Base-by-base conservation (phyloP, 805 yeast species). In the Zygosaccharomyces siamensis region DNA sequence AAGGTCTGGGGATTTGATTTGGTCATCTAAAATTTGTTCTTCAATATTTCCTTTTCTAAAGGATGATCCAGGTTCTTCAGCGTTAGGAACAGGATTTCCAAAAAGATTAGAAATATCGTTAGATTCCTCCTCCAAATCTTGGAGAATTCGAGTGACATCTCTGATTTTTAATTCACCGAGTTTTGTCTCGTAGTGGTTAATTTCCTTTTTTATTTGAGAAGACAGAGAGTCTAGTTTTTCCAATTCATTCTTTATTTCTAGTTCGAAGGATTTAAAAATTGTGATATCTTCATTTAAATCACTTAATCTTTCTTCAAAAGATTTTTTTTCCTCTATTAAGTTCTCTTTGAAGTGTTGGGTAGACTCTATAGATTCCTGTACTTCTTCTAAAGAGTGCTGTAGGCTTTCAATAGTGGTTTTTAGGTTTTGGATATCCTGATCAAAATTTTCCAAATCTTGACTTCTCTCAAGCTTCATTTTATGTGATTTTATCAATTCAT, bases 191-290 rank as follows among this genome's bases (percentile, higher is more conserved):
- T 72, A 61, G 3, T 64, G 66, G 16, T 63, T 64, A 0, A 73
- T 66, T 44, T 72, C 75, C 18, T 69, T 74, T 36, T 72, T 67
- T 10, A 77, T 60, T 21, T 68, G 66, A 30, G 58, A 66, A 4
- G 72, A 57, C 2, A 72, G 57, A 1, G 70, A 60, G 49, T 73
- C 74, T 50, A 76, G 74, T 55, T 80, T 81, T 48, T 84, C 90
- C 44, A 83, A 65, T 57, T 78, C 79, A 57, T 80, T 83, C 26
- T 75, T 77, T 24, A 84, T 66, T 59, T 86, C 92, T 42, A 86
- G 75, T 62, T 86, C 89, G 14, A 72, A 71, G 6, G 87, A 80
- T 58, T 80, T 76, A 55, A 83, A 74, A 30, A 76, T 76, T 52
- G 82, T 80, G 46, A 82, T 73, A 45, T 74, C 70, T 5, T 67